A percentile compares a stretch with the other conserved stretches of the same genome.
Conservation (phyloP, 805 yeast species). For the Ogataea trehalophila region DNA sequence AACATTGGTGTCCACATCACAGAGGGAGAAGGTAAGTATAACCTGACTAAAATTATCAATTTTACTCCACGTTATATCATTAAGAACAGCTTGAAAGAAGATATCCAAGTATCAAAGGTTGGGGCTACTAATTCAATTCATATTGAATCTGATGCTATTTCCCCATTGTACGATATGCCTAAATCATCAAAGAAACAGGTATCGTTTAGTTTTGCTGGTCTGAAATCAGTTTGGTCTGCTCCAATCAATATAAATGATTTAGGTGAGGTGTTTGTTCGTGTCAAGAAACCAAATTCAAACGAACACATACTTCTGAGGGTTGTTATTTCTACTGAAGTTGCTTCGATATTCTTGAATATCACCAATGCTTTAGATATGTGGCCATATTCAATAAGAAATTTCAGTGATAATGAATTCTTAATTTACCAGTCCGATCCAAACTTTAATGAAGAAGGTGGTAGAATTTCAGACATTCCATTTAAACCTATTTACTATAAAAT, state of each 20-base stretch:
- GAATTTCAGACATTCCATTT: conserved; percentile 50
- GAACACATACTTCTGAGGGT: conserved; percentile 70
- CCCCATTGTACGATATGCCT: conserved; percentile 64
- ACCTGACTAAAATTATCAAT: conserved; percentile 69
- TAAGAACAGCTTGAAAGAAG: conserved; percentile 52
- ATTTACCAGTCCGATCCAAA: conserved; percentile 83
- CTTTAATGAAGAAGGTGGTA: conserved; percentile 59
- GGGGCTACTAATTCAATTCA: conserved; percentile 52
- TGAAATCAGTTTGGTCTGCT: conserved; percentile 71
- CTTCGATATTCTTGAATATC: conserved; percentile 73
- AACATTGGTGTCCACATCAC: conserved; percentile 69
- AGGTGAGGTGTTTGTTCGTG: conserved; percentile 75
- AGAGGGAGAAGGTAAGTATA: conserved; percentile 85
- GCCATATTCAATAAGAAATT: conserved; percentile 92
- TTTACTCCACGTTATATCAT: conserved; percentile 80
- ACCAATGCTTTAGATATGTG: conserved; percentile 71
- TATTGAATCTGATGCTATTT: conserved; percentile 42
- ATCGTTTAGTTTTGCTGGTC: conserved; percentile 51
- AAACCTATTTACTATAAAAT: conserved; percentile 76
- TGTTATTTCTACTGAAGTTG: conserved; percentile 72
- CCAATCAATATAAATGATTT: conserved; percentile 81
- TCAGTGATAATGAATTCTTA: conserved; percentile 79
- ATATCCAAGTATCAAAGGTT: conserved; percentile 58
- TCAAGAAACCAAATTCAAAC: conserved; percentile 48
- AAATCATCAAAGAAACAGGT: conserved; percentile 55